Evolutionary conservation across 345 rosid genomes (phyloP).

Genomic region (Cardiospermum halicacabum): DNA sequence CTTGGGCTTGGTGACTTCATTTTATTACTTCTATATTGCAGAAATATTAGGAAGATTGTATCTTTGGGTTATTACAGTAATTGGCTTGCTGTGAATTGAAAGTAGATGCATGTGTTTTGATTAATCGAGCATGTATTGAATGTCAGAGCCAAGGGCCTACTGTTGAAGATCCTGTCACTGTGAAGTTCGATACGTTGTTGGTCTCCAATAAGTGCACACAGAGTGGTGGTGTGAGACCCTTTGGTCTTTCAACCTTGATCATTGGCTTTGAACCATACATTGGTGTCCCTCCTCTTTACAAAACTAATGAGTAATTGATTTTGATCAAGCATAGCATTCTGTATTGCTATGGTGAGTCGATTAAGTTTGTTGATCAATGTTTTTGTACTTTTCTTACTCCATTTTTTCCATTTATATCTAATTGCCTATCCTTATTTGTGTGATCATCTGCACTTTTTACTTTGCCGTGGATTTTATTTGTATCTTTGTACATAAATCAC

Average conservation of each 20-base stretch:
- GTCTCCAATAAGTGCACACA: slow-evolving; percentile 90
- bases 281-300: slow-evolving; percentile 46
- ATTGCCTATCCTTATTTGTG: neutral
- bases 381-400: neutral
- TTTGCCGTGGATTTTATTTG: neutral
- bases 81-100: slow-evolving; percentile 78
- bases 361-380: slow-evolving; percentile 3
- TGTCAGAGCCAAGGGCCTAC: slow-evolving; percentile 87
- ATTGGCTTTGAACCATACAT: slow-evolving; percentile 81
- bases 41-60: slow-evolving; percentile 80
- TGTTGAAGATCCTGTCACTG: slow-evolving; percentile 88
- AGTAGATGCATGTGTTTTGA: slow-evolving; percentile 68
- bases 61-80: slow-evolving; percentile 71
- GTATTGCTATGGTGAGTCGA: slow-evolving; percentile 1
- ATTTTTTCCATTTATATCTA: neutral
- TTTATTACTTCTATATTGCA: slow-evolving; percentile 28
- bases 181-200: slow-evolving; percentile 84
- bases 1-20: neutral
- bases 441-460: neutral
- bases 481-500: neutral
- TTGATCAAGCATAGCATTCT: neutral
- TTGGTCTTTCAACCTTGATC: slow-evolving; percentile 71
- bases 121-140: slow-evolving; percentile 61
- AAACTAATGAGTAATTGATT: slow-evolving; percentile 7
- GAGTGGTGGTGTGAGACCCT: slow-evolving; percentile 87